phyloP scores from a whole-genome alignment of 257 asterid genomes.

The Jacaranda mimosifolia region DNA sequence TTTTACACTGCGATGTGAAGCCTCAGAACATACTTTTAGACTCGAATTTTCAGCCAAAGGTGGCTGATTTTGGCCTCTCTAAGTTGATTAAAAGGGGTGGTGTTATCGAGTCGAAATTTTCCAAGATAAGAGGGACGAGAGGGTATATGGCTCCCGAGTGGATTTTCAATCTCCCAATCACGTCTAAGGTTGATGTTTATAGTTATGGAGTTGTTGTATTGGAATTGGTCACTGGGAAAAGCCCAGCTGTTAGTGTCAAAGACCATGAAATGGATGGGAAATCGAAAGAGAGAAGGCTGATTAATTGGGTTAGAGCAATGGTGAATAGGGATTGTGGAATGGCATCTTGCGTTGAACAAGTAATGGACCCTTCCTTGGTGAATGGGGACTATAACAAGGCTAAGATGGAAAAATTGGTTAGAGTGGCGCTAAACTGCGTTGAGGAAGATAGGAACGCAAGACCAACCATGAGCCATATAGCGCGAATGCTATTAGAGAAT shows the following conservation, averaged over 20 bases:
- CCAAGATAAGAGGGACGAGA: slow-evolving; percentile 51
- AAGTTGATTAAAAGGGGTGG: slow-evolving; percentile 37
- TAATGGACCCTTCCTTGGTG: slow-evolving; percentile 37
- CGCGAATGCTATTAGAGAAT: slow-evolving; percentile 29
- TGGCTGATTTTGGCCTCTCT: slow-evolving; percentile 56
- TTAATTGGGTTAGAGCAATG: slow-evolving; percentile 42
- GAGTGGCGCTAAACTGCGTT: slow-evolving; percentile 42
- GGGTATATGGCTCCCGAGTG: slow-evolving; percentile 64
- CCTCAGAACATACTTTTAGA: slow-evolving; percentile 56
- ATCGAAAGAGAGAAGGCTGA: slow-evolving; percentile 32
- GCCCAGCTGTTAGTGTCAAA: background rate
- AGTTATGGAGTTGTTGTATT: slow-evolving; percentile 52
- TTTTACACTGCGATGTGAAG: slow-evolving; percentile 58
- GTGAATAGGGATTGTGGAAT: background rate
- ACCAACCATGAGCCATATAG: slow-evolving; percentile 50
- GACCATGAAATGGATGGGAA: background rate
- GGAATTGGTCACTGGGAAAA: slow-evolving; percentile 47
- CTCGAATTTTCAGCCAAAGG: slow-evolving; percentile 42
- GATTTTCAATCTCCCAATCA: slow-evolving; percentile 46
- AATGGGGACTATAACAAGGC: slow-evolving; percentile 28
- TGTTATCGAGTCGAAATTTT: background rate
- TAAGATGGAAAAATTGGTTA: slow-evolving; percentile 34
- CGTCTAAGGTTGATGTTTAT: slow-evolving; percentile 57
- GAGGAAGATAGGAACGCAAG: slow-evolving; percentile 44
- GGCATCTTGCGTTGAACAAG: slow-evolving; percentile 22